phyloP scores from a whole-genome alignment of 768 basidiomycete genomes.

The Mycena indigotica region DNA sequence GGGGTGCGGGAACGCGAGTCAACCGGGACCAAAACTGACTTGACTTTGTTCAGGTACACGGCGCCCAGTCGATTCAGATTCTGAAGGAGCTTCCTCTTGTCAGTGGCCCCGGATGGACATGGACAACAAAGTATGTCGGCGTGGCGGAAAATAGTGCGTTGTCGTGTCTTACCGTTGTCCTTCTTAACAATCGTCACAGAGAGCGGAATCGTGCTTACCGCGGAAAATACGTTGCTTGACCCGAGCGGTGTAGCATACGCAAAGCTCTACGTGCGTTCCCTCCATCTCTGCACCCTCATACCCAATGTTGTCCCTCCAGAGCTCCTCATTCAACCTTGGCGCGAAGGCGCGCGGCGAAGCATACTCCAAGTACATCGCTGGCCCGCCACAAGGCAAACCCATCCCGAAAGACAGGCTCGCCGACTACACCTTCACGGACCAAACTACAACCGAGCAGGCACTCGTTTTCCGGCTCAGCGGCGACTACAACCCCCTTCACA shows the following conservation, averaged over 20 bases:
- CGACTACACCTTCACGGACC: conserved; percentile 62
- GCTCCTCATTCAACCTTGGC: conserved; percentile 70
- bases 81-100: conserved; percentile 75
- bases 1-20: conserved; percentile 56
- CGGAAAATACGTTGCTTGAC: conserved; percentile 65
- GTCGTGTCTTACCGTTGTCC: not conserved
- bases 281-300: too few relatives aligned
- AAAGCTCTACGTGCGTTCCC: conserved; percentile 70
- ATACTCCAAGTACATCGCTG: conserved; percentile 62
- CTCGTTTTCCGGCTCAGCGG: conserved; percentile 73
- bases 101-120: conserved; percentile 79
- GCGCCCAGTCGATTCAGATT: conserved; percentile 76
- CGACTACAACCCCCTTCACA: conserved; percentile 80
- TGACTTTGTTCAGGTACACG: conserved; percentile 66
- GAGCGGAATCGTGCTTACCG: conserved; percentile 72
- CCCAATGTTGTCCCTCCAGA: too few relatives aligned
- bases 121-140: conserved; percentile 64
- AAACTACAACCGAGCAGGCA: conserved; percentile 68
- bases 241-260: conserved; percentile 60
- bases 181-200: too few relatives aligned
- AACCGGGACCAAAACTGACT: too few relatives aligned
- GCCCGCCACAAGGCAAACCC: conserved; percentile 60
- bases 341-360: conserved; percentile 64
- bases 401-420: conserved; percentile 63
- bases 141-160: conserved; percentile 81